phyloP scores from a whole-genome alignment of 73 alveolate species.

The Blepharisma japonicum region DNA sequence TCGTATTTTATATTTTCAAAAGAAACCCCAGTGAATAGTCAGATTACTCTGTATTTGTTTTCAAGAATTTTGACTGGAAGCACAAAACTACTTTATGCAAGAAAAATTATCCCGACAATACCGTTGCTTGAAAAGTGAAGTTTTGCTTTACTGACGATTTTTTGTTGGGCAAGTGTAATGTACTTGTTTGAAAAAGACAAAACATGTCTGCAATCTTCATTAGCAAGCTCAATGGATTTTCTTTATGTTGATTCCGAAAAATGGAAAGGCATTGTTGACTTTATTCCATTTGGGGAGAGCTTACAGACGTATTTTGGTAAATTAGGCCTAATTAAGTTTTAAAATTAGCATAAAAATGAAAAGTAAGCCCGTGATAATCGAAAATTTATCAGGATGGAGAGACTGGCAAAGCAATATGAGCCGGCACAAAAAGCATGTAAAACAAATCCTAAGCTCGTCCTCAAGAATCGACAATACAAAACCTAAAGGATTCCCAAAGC shows the following conservation, averaged over 20 bases:
- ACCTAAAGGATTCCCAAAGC: no score
- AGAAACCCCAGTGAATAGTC: conserved; percentile 61
- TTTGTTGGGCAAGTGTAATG: conserved; percentile 79
- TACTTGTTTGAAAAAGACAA: conserved; percentile 66
- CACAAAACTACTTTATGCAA: conserved; percentile 40
- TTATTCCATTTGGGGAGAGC: conserved; percentile 52
- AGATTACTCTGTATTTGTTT: conserved; percentile 66
- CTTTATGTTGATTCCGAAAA: conserved; percentile 67
- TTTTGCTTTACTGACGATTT: conserved; percentile 49
- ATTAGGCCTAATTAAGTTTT: background rate
- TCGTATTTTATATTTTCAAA: conserved; percentile 57
- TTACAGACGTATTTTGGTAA: background rate
- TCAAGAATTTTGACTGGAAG: conserved; percentile 61
- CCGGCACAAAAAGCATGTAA: no score
- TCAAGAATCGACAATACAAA: no score
- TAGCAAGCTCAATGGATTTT: conserved; percentile 63
- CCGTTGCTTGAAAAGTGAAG: conserved; percentile 42
- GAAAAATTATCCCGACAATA: conserved; percentile 33
- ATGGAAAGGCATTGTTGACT: conserved; percentile 43
- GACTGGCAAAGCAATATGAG: no score
- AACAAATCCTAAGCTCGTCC: no score
- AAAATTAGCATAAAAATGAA: no score
- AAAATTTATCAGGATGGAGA: no score
- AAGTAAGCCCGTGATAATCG: no score
- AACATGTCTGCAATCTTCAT: conserved; percentile 56